Conservation (phyloP, 768 basidiomycete genomes). For the Trametes meyenii region DNA sequence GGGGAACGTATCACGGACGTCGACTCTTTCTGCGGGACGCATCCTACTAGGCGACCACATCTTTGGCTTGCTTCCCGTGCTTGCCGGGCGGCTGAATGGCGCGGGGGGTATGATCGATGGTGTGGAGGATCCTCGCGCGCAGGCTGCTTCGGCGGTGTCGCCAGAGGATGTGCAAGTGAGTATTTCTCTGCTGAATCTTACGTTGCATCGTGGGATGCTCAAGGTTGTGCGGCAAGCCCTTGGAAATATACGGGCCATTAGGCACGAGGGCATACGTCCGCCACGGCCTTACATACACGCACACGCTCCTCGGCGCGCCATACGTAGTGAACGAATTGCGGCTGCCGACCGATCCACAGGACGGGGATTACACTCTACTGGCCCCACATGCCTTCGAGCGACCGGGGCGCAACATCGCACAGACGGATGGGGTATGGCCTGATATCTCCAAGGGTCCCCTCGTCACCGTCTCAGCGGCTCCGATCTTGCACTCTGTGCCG, state of each 20-base stretch:
- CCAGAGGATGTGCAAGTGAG: conserved; percentile 18
- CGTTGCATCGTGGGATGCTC: conserved; percentile 10
- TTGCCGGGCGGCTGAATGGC: conserved; percentile 73
- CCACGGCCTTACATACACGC: conserved; percentile 63
- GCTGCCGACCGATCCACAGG: conserved; percentile 57
- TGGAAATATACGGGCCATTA: conserved; percentile 86
- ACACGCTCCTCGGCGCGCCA: conserved; percentile 63
- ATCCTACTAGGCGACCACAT: conserved; percentile 71
- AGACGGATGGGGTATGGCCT: conserved; percentile 63
- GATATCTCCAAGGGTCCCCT: conserved; percentile 60
- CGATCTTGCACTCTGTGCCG: conserved; percentile 78
- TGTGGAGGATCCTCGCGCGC: conserved; percentile 57
- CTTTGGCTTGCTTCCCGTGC: conserved; percentile 70
- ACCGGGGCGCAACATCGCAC: conserved; percentile 65
- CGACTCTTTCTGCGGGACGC: neutral
- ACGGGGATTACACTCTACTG: conserved; percentile 52
- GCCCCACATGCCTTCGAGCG: conserved; percentile 57
- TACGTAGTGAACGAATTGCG: conserved; percentile 88
- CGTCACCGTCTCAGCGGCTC: conserved; percentile 72
- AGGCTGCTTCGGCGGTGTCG: neutral
- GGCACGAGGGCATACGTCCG: conserved; percentile 85
- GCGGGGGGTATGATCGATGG: conserved; percentile 66
- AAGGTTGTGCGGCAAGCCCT: conserved; percentile 43
- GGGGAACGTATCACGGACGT: neutral
- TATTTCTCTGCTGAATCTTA: neutral